Conservation (phyloP, 2,329 filamentous ascomycete species). For the Rhexocercosporidium sp. region DNA sequence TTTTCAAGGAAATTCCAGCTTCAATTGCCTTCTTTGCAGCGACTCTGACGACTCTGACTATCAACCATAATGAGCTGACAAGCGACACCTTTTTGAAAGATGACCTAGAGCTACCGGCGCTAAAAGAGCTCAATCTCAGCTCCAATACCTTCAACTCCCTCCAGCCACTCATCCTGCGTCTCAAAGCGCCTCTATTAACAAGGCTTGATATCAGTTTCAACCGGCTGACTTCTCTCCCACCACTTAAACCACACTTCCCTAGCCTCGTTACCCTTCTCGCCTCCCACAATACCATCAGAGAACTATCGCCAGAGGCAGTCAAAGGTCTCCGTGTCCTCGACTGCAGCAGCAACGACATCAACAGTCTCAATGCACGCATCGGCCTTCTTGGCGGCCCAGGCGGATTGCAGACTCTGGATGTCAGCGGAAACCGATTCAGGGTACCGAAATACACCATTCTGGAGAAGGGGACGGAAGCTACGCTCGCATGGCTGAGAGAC, state of each 20-base stretch:
- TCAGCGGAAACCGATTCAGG: constrained; percentile 84
- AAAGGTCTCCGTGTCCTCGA: constrained; percentile 78
- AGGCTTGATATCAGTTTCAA: constrained; percentile 85
- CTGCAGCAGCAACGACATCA: constrained; percentile 84
- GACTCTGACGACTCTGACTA: constrained; percentile 72
- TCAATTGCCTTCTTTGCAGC: constrained; percentile 74
- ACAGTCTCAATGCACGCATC: constrained; percentile 78
- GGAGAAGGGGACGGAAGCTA: constrained; percentile 85
- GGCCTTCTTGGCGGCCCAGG: constrained; percentile 72
- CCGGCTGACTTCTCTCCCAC: constrained; percentile 73
- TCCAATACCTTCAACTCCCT: constrained; percentile 77
- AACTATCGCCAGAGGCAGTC: constrained; percentile 75
- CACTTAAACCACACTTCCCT: constrained; percentile 71
- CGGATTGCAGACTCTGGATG: constrained; percentile 70
- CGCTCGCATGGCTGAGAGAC: constrained; percentile 80
- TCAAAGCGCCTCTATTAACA: constrained; percentile 76
- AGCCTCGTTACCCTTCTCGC: constrained; percentile 72
- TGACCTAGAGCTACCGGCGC: constrained; percentile 69
- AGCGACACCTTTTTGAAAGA: constrained; percentile 69
- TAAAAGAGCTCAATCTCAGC: constrained; percentile 78
- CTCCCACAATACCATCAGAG: constrained; percentile 78
- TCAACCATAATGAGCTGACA: constrained; percentile 76
- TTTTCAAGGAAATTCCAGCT: constrained; percentile 70
- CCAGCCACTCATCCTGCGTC: constrained; percentile 64
- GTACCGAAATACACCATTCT: constrained; percentile 85